Conservation (phyloP, 164 flowering plant species). For the Umbilicus rupestris region DNA sequence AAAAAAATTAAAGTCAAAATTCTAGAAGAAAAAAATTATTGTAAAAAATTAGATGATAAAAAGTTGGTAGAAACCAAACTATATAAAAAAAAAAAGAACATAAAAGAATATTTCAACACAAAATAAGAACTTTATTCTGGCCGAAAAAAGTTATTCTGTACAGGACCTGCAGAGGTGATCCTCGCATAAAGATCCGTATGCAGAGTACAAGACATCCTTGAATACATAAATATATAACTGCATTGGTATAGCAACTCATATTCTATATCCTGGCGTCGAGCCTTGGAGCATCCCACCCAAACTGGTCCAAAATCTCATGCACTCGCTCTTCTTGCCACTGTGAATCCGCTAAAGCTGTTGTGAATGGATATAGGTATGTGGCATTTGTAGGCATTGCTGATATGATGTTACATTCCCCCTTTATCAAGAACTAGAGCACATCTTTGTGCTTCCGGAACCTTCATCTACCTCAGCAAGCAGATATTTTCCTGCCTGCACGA, state of each 20-base stretch:
- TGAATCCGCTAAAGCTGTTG: constrained; percentile 86
- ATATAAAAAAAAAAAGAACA: too few relatives aligned
- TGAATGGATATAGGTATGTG: constrained; percentile 80
- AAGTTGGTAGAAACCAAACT: background rate
- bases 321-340: constrained; percentile 79
- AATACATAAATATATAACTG: background rate
- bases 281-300: constrained; percentile 88
- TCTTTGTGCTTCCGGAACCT: constrained; percentile 62
- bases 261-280: constrained; percentile 46
- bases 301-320: constrained; percentile 49
- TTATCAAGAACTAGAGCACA: constrained; percentile 81
- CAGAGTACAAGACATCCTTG: background rate
- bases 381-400: constrained; percentile 70
- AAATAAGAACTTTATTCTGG: too few relatives aligned
- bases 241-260: background rate
- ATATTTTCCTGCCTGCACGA: constrained; percentile 45
- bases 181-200: too few relatives aligned
- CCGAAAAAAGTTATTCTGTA: too few relatives aligned
- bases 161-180: too few relatives aligned
- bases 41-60: background rate
- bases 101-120: too few relatives aligned
- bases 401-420: constrained; percentile 66
- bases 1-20: background rate
- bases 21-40: background rate
- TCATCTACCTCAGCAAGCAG: constrained; percentile 79